A percentile compares a stretch with the other conserved stretches of the same genome.
Evolutionary conservation across 2,329 filamentous ascomycete species (phyloP).

Genomic region (Nemania diffusa): DNA sequence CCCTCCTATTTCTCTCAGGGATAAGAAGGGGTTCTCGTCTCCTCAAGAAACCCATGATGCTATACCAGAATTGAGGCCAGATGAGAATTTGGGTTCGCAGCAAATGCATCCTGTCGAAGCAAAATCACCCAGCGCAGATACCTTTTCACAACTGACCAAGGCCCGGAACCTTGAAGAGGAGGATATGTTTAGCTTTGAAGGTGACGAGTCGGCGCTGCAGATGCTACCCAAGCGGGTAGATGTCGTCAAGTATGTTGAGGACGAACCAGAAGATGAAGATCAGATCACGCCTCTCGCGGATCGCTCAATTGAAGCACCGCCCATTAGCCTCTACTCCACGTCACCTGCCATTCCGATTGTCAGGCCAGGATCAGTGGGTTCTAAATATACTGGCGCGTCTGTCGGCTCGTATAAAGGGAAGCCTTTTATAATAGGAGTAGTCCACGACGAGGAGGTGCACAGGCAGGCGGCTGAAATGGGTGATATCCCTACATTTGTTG

Average conservation of each 20-base stretch:
- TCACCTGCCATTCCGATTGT: conserved; percentile 58
- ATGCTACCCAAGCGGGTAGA: conserved; percentile 42
- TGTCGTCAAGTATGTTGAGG: conserved; percentile 49
- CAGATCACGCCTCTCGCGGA: conserved; percentile 33
- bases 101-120: not conserved
- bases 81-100: conserved; percentile 5
- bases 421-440: conserved; percentile 63
- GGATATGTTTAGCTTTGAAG: conserved; percentile 61
- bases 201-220: conserved; percentile 27
- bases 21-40: conserved; percentile 45
- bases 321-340: conserved; percentile 53
- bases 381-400: conserved; percentile 48
- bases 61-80: conserved; percentile 6
- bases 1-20: conserved; percentile 44
- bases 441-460: conserved; percentile 61
- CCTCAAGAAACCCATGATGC: conserved; percentile 18
- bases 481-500: conserved; percentile 62
- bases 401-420: conserved; percentile 66
- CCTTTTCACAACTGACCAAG: not conserved
- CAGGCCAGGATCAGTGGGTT: conserved; percentile 46
- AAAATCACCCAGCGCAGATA: conserved; percentile 7
- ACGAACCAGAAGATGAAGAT: conserved; percentile 47
- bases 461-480: conserved; percentile 61
- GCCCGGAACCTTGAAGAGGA: conserved; percentile 47
- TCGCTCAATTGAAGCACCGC: conserved; percentile 26